Conservation (phyloP, 441 rosid species). For the Pelargonium citronellum region DNA sequence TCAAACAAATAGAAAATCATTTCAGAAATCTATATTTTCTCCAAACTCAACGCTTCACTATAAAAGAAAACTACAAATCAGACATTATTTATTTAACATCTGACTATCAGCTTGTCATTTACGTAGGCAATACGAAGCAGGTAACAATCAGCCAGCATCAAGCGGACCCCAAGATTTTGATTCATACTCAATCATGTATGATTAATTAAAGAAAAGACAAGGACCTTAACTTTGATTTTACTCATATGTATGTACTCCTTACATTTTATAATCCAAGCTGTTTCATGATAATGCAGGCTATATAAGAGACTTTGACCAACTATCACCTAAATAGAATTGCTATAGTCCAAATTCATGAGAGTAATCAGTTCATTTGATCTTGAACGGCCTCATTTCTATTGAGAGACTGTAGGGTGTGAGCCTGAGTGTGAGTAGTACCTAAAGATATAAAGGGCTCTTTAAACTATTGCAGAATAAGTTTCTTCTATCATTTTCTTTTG, state of each 20-base stretch:
- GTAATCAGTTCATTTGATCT: background rate
- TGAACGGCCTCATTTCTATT: background rate
- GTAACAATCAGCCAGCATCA: background rate
- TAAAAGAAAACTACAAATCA: background rate
- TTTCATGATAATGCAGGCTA: too few relatives aligned
- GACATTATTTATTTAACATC: background rate
- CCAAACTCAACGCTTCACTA: background rate
- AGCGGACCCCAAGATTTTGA: background rate
- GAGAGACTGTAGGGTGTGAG: background rate
- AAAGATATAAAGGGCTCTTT: background rate
- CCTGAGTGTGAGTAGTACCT: background rate
- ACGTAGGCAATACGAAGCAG: background rate
- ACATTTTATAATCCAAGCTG: too few relatives aligned
- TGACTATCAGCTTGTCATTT: background rate
- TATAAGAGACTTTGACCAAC: background rate
- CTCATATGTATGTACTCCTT: too few relatives aligned
- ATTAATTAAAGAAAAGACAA: background rate
- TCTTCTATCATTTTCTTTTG: background rate
- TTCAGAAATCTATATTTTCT: background rate
- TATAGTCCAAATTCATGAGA: background rate
- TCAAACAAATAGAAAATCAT: background rate
- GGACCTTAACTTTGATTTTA: background rate
- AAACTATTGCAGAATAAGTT: background rate
- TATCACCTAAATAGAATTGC: background rate
- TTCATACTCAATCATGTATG: background rate